Conservation (phyloP, 305 asterid species). For the Solanum hybrid region DNA sequence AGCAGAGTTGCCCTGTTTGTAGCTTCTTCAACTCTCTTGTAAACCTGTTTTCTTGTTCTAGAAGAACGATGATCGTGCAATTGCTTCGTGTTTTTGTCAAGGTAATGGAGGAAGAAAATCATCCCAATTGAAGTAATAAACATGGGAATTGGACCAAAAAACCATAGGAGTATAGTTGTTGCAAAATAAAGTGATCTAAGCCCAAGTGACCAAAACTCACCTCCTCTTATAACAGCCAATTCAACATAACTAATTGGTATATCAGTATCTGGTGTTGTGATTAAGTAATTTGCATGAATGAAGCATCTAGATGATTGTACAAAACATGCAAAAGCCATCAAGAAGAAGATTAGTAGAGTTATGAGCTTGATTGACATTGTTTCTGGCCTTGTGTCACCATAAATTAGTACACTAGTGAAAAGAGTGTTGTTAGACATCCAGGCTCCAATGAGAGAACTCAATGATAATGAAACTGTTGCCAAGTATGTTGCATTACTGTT, state of each 20-base stretch:
- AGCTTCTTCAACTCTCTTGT: not conserved
- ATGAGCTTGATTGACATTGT: slow-evolving; percentile 61
- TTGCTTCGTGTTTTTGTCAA: slow-evolving; percentile 40
- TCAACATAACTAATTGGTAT: slow-evolving; percentile 42
- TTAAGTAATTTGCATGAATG: slow-evolving; percentile 55
- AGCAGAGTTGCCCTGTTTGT: not conserved
- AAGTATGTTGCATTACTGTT: slow-evolving; percentile 43
- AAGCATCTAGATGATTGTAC: slow-evolving; percentile 64
- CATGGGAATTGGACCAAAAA: slow-evolving; percentile 77
- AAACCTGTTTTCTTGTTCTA: not conserved
- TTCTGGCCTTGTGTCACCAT: slow-evolving; percentile 56
- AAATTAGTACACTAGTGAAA: slow-evolving; percentile 48
- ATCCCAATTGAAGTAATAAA: slow-evolving; percentile 41
- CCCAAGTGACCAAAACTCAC: slow-evolving; percentile 72
- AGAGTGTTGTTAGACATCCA: slow-evolving; percentile 53
- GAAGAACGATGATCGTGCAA: slow-evolving; percentile 16
- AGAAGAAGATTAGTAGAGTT: slow-evolving; percentile 44
- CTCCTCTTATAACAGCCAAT: slow-evolving; percentile 52
- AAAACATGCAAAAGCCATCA: slow-evolving; percentile 55
- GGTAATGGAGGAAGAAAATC: slow-evolving; percentile 42
- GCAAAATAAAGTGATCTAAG: slow-evolving; percentile 60
- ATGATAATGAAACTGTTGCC: slow-evolving; percentile 47
- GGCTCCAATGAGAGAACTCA: slow-evolving; percentile 54
- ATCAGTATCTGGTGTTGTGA: slow-evolving; percentile 41
- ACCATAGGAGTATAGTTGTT: slow-evolving; percentile 48